These are phyloP conservation scores for Fraxinus ornus DNA, from an alignment of 305 asterid genomes.

Conservation along the genomic window DNA sequence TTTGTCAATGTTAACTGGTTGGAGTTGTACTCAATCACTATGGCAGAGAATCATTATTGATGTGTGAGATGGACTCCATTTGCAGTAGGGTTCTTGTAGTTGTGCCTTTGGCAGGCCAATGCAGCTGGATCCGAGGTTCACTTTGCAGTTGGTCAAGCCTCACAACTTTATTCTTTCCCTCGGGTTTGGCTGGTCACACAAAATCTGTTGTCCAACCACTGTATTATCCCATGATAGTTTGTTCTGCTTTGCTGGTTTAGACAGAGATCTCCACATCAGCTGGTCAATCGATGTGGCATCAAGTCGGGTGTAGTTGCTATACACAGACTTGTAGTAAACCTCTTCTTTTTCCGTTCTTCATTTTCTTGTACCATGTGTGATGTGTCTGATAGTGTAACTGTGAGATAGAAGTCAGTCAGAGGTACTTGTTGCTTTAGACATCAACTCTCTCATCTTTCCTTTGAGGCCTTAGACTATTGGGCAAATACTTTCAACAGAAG, in stretches of 20 bases:
- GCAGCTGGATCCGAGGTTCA: not conserved
- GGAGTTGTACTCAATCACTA: not conserved
- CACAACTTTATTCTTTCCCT: not conserved
- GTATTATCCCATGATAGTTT: not conserved
- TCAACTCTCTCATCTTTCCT: not conserved
- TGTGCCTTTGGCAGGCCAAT: not conserved
- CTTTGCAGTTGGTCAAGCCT: not conserved
- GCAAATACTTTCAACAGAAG: not conserved
- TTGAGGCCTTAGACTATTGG: not conserved
- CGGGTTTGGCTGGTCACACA: not conserved
- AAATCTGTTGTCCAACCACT: not conserved
- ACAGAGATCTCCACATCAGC: not conserved
- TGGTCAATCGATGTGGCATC: not conserved
- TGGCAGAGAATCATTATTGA: not conserved
- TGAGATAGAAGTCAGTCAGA: not conserved
- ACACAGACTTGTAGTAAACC: not conserved
- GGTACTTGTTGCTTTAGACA: not conserved
- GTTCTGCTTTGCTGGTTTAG: not conserved
- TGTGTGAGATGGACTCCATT: not conserved
- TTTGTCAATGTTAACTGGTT: not conserved
- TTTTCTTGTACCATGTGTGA: not conserved
- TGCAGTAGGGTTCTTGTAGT: not conserved
- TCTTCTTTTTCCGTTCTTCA: not conserved
- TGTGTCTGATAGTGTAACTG: not conserved
- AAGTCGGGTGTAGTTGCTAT: not conserved